Conservation (phyloP, 2,329 filamentous ascomycete genomes). For the Paecilomyces niveus region DNA sequence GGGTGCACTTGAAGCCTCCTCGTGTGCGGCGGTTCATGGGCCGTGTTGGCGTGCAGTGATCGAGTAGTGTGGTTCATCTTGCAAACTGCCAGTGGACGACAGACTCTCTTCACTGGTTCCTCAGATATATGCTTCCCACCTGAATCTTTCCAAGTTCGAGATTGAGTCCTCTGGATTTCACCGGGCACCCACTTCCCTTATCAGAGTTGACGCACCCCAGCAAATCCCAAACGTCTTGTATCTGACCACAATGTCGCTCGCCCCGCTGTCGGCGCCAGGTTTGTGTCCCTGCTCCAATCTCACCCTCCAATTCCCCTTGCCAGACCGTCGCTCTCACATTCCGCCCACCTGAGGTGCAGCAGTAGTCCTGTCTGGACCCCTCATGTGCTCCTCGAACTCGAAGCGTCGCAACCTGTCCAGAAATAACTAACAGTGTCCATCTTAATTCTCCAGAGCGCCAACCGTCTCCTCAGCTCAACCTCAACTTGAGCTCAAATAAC, state of each 20-base stretch:
- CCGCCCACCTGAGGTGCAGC: constrained; percentile 10
- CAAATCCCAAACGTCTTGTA: constrained; percentile 5
- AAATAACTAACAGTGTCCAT: constrained; percentile 5
- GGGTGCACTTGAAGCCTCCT: background rate
- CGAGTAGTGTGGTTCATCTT: background rate
- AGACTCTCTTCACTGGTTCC: background rate
- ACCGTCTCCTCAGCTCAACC: constrained; percentile 21
- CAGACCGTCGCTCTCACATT: constrained; percentile 1
- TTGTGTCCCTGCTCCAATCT: constrained; percentile 6
- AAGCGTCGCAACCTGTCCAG: background rate
- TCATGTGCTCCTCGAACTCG: background rate
- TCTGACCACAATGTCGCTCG: constrained; percentile 15
- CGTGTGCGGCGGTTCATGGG: background rate
- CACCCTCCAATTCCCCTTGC: background rate
- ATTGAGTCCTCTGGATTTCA: constrained; percentile 2
- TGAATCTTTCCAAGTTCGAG: background rate
- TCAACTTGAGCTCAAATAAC: constrained; percentile 41
- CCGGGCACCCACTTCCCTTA: constrained; percentile 1
- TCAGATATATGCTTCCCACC: background rate
- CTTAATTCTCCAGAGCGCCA: constrained; percentile 21
- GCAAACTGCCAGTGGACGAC: background rate
- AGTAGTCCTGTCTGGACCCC: constrained; percentile 6
- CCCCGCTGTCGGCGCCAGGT: constrained; percentile 18
- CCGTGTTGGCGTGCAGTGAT: background rate
- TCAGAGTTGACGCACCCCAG: constrained; percentile 2